Evolutionary conservation across 345 rosid genomes (phyloP), one percentile per base, ranked within the genome.

Genomic region (Pugionium dolabratum): DNA sequence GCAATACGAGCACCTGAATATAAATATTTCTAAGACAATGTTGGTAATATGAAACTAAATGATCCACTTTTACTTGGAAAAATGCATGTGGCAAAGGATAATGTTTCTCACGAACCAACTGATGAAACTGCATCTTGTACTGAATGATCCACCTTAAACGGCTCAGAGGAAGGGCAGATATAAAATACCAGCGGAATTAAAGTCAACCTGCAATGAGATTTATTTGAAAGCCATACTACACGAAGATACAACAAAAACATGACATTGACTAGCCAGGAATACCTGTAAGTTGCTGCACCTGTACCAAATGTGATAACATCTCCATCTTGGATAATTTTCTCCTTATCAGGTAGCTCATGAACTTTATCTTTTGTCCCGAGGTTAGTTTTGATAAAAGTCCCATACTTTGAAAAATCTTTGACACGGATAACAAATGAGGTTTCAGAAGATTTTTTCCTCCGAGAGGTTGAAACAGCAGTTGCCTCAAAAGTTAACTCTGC

Each of bases 381-480:
- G 69, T 63, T 68, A 58, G 67, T 84, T 70, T 70, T 84, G 64
- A 93, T 39, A 75, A 85, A 84, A 4, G 98, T 93, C 44, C 98
- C 98, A 73, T 90, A 93, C 60, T 90, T 93, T 1, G 98, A 93
- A 60, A 82, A 83, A 79, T 90, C 97, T 80, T 79, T 84, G 31
- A 93, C 74, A 68, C 78, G 74, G 63, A 83, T 80, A 33, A 70
- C 54, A 45, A 82, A 79, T 35, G 81, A 52, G 52, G 56, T 4
- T 1, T 55, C 46, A 29, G 78, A 65, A 67, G 81, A 67, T 61
- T 54, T 68, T 2, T 58, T 62, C 44, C 71, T 46, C 39, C 46
- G 59, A 30, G 76, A 51, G 45, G 71, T 70, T 52, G 69, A n/a
- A 0, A 59, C 64, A 52, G 57, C 27, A 80, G 86, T 81, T 71